Evolutionary conservation across 305 asterid genomes (phyloP).

Genomic region (Ajuga reptans): DNA sequence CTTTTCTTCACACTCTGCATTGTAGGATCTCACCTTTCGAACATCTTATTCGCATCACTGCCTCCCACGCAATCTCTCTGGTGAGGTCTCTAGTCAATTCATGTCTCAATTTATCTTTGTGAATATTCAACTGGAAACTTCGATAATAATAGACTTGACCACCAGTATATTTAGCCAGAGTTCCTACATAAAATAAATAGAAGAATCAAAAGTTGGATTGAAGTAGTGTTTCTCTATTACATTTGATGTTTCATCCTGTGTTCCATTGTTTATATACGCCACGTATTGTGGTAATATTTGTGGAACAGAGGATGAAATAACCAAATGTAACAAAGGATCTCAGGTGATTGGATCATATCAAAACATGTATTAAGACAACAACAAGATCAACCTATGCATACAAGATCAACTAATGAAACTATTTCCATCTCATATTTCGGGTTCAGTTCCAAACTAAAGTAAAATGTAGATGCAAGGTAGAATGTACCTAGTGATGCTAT

Average conservation of each 20-base stretch:
- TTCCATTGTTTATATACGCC: no score
- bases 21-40: constrained; percentile 54
- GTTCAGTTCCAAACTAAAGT: constrained; percentile 6
- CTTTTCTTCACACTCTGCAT: constrained; percentile 7
- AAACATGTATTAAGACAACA: no score
- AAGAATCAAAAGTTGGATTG: constrained; percentile 15
- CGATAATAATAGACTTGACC: constrained; percentile 81
- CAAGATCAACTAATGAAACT: background rate
- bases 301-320: no score
- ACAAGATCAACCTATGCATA: background rate
- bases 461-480: constrained; percentile 3
- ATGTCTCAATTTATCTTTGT: constrained; percentile 56
- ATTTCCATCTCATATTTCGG: background rate
- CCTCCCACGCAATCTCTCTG: constrained; percentile 90
- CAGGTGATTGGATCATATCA: no score
- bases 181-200: constrained; percentile 39
- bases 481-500: constrained; percentile 72
- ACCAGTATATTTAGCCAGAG: constrained; percentile 86
- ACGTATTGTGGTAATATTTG: no score
- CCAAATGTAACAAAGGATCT: no score
- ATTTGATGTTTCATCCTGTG: no score
- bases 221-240: no score
- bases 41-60: constrained; percentile 90
- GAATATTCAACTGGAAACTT: constrained; percentile 51
- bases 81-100: constrained; percentile 82